These are phyloP conservation scores for Laburnicola sp. DNA, from an alignment of 2,329 filamentous ascomycete genomes.

Conservation along the genomic window DNA sequence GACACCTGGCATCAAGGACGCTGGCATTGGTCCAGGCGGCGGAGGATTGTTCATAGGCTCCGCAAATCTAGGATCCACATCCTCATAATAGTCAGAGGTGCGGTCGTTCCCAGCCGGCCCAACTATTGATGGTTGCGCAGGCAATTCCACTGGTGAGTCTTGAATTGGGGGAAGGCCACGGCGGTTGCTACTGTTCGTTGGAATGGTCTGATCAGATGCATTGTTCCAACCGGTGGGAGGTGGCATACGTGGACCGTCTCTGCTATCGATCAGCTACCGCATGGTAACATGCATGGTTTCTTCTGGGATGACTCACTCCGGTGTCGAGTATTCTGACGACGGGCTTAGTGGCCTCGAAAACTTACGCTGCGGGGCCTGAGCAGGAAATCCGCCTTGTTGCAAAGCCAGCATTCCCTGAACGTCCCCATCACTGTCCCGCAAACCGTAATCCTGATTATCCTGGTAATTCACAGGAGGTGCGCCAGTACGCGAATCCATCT, in stretches of 20 bases:
- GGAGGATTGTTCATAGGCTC: conserved; percentile 44
- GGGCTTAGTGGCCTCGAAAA: conserved; percentile 52
- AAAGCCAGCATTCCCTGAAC: conserved; percentile 74
- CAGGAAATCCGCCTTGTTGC: conserved; percentile 57
- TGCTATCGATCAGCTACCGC: conserved; percentile 22
- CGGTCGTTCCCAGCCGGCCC: conserved; percentile 32
- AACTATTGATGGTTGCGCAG: conserved; percentile 34
- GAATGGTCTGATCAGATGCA: conserved; percentile 30
- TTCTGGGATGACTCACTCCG: conserved; percentile 63
- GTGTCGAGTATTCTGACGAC: conserved; percentile 70
- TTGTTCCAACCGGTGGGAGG: conserved; percentile 52
- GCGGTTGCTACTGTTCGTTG: conserved; percentile 32
- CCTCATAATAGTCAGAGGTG: conserved; percentile 77
- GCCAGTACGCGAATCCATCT: conserved; percentile 70
- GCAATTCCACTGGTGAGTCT: conserved; percentile 43
- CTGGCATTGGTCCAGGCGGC: conserved; percentile 34
- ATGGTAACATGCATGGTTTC: conserved; percentile 5
- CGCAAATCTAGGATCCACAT: conserved; percentile 86
- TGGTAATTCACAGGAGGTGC: conserved; percentile 28
- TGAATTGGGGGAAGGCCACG: conserved; percentile 46
- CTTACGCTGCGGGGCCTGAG: conserved; percentile 30
- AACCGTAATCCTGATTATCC: conserved; percentile 43
- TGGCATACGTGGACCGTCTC: conserved; percentile 47
- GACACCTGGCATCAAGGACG: conserved; percentile 41
- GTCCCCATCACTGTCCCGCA: conserved; percentile 68